These are phyloP conservation scores for Boletus sp. DNA, from an alignment of 768 basidiomycete species.

Conservation along the genomic window DNA sequence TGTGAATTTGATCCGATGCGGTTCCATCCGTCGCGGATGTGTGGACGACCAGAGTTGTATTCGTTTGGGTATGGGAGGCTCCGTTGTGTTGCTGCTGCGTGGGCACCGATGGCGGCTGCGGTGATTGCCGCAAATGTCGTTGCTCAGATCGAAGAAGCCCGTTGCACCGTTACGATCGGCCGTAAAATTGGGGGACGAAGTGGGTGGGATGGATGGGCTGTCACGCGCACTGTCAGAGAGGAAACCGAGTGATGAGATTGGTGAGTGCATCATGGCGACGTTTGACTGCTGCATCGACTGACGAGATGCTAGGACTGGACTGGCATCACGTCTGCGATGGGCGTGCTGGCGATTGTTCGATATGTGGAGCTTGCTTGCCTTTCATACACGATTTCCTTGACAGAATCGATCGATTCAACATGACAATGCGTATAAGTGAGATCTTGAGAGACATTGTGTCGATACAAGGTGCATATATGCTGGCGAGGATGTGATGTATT, in stretches of 20 bases:
- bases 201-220: constrained; percentile 46
- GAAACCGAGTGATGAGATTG: neutral
- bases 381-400: neutral
- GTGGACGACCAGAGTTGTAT: constrained; percentile 25
- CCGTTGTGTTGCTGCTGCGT: constrained; percentile 43
- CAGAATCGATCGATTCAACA: neutral
- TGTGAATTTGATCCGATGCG: constrained; percentile 45
- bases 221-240: constrained; percentile 23
- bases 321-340: too few relatives aligned
- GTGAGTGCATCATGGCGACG: too few relatives aligned
- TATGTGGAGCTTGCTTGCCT: neutral
- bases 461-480: too few relatives aligned
- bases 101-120: constrained; percentile 59
- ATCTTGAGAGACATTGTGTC: too few relatives aligned
- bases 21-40: constrained; percentile 30
- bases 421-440: too few relatives aligned
- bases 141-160: constrained; percentile 27
- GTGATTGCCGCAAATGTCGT: constrained; percentile 46
- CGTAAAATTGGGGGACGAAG: constrained; percentile 39
- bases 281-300: too few relatives aligned
- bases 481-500: too few relatives aligned
- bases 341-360: constrained; percentile 2
- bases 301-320: too few relatives aligned
- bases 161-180: constrained; percentile 17
- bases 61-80: constrained; percentile 47